Conservation (phyloP, 768 basidiomycete species). For the Mycena maculata region DNA sequence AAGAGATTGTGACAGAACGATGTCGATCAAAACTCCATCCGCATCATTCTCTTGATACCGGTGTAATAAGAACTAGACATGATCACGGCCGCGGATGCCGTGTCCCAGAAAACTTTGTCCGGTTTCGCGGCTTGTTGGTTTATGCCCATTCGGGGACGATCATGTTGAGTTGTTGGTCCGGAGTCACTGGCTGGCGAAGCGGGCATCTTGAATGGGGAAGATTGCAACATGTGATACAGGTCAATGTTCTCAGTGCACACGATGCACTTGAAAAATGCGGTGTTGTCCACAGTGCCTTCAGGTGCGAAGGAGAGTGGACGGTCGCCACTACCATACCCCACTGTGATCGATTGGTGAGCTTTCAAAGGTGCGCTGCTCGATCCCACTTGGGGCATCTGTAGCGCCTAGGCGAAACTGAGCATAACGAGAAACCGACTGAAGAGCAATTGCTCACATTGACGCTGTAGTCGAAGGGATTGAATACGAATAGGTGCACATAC, state of each 20-base stretch:
- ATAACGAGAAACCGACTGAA: neutral
- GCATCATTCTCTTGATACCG: no score
- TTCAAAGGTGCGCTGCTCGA: neutral
- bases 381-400: neutral
- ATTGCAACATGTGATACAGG: neutral
- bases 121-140: neutral
- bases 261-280: neutral
- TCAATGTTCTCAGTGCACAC: neutral
- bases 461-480: slow-evolving; percentile 36
- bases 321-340: no score
- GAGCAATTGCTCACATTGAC: slow-evolving; percentile 25
- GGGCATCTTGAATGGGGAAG: neutral
- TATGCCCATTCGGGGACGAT: no score
- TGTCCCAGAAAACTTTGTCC: neutral
- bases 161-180: no score
- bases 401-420: neutral
- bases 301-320: no score
- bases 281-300: no score
- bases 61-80: no score
- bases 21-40: no score
- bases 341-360: neutral
- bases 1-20: no score
- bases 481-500: slow-evolving; percentile 37
- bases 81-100: no score
- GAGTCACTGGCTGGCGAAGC: no score